Evolutionary conservation across 345 rosid species (phyloP), one percentile per base, ranked within the genome.

Genomic region (Zanthoxylum bungeanum): DNA sequence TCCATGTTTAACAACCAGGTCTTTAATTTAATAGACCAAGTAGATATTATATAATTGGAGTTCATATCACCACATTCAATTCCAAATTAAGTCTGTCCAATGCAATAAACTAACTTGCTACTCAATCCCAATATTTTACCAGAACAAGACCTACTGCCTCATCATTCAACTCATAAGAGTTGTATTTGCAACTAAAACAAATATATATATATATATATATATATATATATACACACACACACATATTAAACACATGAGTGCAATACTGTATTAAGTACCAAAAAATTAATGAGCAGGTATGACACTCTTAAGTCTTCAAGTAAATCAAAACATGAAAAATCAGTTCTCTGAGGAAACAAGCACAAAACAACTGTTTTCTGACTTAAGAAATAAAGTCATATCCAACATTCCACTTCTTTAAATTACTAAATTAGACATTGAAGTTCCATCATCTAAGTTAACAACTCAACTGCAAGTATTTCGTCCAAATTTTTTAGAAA

Each of bases 371-470:
- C 25, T 3, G 36, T 21, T n/a, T 5, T 0, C 44, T 53, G n/a
- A 4, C n/a, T 37, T 4, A 24, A 25, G 0, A 55, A 3, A 39
- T 16, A 10, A 17, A 3, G 7, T 33, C 9, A 24, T 11, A 33
- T 51, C 14, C 11, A 57, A 57, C 50, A 42, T 9, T 57, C 34
- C 5, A 55, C 25, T 21, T 55, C 27, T 44, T 69, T 42, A 44
- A 42, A 69, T 31, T 56, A 69, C 58, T 42, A 44, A 42, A 69
- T 31, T 56, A 69, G 51, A 60, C 19, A 24, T 21, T 65, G 0
- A 62, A 14, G 67, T 68, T n/a, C 56, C 73, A 33, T 40, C n/a
- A 51, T 51, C 72, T 60, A 51, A 66, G 28, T 25, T 27, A 60
- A 46, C 44, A 65, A 55, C 34, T 12, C 3, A 46, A 73, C 63